Base-by-base conservation (phyloP, 805 yeast species). In the Candida suzukii region DNA sequence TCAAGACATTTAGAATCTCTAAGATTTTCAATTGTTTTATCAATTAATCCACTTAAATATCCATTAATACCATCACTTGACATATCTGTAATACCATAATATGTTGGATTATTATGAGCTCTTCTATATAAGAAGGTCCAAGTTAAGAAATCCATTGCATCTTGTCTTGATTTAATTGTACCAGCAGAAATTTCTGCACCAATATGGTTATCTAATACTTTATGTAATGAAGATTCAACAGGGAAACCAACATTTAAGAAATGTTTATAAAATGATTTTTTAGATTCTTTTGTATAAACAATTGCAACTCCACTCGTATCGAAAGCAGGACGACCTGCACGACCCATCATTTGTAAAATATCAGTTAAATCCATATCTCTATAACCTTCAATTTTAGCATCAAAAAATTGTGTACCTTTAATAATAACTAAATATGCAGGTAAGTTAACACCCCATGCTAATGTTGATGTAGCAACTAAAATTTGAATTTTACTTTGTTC, bases 381-480 rank as follows among this genome's bases (percentile, higher is more conserved):
- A 57, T 83, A 84, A 1, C 73, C 85, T 55, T 81, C 86, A 37
- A 76, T 76, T 56, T 77, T 67, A 29, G 80, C 67, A 56, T 76
- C 82, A 51, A 75, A 76, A 49, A 74, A 76, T 51, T 76, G 81
- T 0, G 93, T 83, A 24, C 91, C 91, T 58, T 83, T 83, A 49
- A 83, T 80, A 35, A 83, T 75, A 14, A 83, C 93, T 49, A 83
- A 64, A 61, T 83, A 83, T 0, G 93, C 91, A 1, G 91, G 91
- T 47, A 84, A 67, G 52, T 83, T 84, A 37, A 84, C 91, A 60
- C 91, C 91, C 91, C 91, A 84, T 0, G 93, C 91, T 47, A 84
- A 69, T 1, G 91, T 84, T n/a, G 88, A 80, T 0, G 93, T 83
- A 2, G 91, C 90, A 30, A 84, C 69, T 46, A 83, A 68, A 35